Base-by-base conservation (phyloP, 148 eudicot genomes). In the Mesembryanthemum crystallinum region DNA sequence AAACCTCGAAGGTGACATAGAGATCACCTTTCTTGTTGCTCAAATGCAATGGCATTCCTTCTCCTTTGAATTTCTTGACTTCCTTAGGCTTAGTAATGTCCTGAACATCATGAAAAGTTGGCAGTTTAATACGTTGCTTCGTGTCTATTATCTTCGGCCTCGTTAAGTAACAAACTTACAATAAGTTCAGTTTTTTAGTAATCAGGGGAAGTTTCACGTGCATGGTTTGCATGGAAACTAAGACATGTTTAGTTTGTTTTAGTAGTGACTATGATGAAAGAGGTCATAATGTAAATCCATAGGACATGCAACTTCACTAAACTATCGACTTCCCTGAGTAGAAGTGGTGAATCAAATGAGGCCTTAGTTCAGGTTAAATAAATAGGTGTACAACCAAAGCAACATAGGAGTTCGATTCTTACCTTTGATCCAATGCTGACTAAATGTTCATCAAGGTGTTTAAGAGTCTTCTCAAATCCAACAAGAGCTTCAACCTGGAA, bases 21-120 rank as follows among this genome's bases (percentile, higher is more conserved):
- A 95, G 77, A 78, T 95, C 94, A 11, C 99, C 97, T 78, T 91
- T 95, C 89, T 90, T 90, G 82, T 89, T 85, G 87, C 92, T 90
- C 30, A 78, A 82, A 81, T 95, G 88, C 76, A 95, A 76, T 25
- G 97, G 96, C 97, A 95, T 95, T 73, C 96, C 97, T 88, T 92
- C 97, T 30, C 94, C 94, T 88, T 92, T 92, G 60, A 90, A 85
- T 78, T 92, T 95, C 83, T 84, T 87, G 45, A 88, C 97, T 82
- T 95, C 85, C 85, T 95, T 95, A 2, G 94, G 99, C 77, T 89
- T 90, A 2, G 96, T 95, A 51, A 91, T 80, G 72, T 86, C 91
- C 99, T 95, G 80, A 35, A 63, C 70, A 39, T 15, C 37, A 78
- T 65, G 21, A 43, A 67, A 62, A 67, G 18, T 47, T 37, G 10